Evolutionary conservation across 345 rosid species (phyloP).

Genomic region (Diplotaxis tenuifolia): DNA sequence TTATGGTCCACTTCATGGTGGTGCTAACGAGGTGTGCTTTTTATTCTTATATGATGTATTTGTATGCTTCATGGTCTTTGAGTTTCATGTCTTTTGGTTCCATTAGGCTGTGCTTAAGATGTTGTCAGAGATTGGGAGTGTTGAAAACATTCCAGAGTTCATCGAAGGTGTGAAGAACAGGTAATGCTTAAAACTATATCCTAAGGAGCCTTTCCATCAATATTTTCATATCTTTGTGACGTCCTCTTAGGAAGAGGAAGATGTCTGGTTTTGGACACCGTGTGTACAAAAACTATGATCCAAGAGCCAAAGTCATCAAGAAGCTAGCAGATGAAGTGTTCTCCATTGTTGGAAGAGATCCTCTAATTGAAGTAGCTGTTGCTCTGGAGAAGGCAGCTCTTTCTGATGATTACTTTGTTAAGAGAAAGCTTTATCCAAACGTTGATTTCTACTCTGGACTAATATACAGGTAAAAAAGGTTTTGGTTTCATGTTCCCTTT

Average conservation of each 20-base stretch:
- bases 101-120: constrained; percentile 97
- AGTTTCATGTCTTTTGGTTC: constrained; percentile 14
- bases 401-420: constrained; percentile 81
- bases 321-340: constrained; percentile 94
- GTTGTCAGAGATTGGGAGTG: constrained; percentile 82
- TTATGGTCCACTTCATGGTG: constrained; percentile 98
- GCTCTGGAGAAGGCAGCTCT: constrained; percentile 96
- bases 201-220: neutral
- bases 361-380: constrained; percentile 97
- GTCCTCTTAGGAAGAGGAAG: constrained; percentile 67
- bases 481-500: neutral
- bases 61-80: neutral
- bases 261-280: constrained; percentile 99
- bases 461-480: constrained; percentile 69
- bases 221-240: neutral
- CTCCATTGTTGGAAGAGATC: constrained; percentile 93
- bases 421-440: constrained; percentile 94
- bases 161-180: constrained; percentile 94
- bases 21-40: constrained; percentile 80
- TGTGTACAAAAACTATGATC: constrained; percentile 96
- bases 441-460: constrained; percentile 98
- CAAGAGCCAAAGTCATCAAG: constrained; percentile 90
- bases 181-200: constrained; percentile 33
- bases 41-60: neutral
- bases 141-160: constrained; percentile 90